Percentiles rank a stretch among this genome's conserved stretches.
Conservation (phyloP, 768 basidiomycete genomes). For the Collybia nuda region DNA sequence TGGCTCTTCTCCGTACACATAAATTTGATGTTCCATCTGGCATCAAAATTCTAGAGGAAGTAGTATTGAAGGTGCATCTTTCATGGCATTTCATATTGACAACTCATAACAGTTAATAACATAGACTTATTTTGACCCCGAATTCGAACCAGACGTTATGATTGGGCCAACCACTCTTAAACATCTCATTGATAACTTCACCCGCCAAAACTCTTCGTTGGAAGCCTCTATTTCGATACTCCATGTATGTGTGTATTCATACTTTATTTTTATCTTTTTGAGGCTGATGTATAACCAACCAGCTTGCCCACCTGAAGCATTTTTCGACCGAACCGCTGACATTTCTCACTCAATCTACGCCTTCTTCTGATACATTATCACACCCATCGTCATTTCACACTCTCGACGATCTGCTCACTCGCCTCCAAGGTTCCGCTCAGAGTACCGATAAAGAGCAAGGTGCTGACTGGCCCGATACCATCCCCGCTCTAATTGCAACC, state of each 20-base stretch:
- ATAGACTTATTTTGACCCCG: conserved; percentile 61
- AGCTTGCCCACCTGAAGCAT: conserved; percentile 72
- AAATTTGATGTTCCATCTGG: conserved; percentile 52
- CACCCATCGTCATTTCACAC: conserved; percentile 22
- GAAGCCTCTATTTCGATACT: conserved; percentile 58
- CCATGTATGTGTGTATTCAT: conserved; percentile 41
- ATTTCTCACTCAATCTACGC: conserved; percentile 34
- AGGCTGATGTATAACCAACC: background rate
- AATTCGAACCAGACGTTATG: conserved; percentile 59
- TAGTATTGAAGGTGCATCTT: conserved; percentile 50
- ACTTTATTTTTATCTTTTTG: background rate
- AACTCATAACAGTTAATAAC: conserved; percentile 22
- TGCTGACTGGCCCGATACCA: conserved; percentile 21
- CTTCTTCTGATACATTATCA: conserved; percentile 12
- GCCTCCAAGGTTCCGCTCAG: conserved; percentile 22
- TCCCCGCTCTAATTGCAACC: conserved; percentile 27
- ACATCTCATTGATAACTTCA: conserved; percentile 56
- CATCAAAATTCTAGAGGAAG: conserved; percentile 44
- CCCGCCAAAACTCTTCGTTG: conserved; percentile 54
- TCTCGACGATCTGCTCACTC: conserved; percentile 34
- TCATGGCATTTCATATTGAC: background rate
- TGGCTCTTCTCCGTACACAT: conserved; percentile 57
- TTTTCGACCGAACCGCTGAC: conserved; percentile 60
- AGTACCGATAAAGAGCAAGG: conserved; percentile 9
- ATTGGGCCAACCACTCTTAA: conserved; percentile 59